phyloP scores from a whole-genome alignment of 139 green algal species.

The Dunaliella primolecta region DNA sequence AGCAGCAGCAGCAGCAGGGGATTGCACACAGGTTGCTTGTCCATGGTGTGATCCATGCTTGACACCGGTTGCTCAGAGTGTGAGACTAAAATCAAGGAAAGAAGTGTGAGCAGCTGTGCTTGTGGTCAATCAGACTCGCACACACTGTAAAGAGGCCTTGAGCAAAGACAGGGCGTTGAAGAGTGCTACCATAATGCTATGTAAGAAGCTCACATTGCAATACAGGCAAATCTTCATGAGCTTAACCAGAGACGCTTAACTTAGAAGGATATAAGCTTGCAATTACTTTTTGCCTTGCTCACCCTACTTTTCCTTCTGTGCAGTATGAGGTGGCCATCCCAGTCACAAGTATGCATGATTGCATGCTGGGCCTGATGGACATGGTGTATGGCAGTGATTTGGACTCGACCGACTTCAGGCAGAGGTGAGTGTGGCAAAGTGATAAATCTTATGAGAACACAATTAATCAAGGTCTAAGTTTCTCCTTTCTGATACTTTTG shows the following conservation, averaged over 20 bases:
- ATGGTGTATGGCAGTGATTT: slow-evolving; percentile 43
- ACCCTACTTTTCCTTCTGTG: not conserved
- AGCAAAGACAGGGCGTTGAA: not conserved
- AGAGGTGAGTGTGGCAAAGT: no score
- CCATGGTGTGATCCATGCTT: not conserved
- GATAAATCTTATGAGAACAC: no score
- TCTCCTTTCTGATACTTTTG: no score
- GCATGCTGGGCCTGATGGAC: slow-evolving; percentile 44
- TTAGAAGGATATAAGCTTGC: not conserved
- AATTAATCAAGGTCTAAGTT: no score
- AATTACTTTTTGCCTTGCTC: not conserved
- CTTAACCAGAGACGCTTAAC: not conserved
- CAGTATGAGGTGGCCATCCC: slow-evolving; percentile 54
- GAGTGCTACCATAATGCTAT: not conserved
- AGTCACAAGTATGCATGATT: slow-evolving; percentile 38
- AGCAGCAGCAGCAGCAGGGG: not conserved
- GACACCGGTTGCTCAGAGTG: not conserved
- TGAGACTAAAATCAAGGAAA: not conserved
- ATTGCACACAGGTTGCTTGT: not conserved
- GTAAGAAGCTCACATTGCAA: not conserved
- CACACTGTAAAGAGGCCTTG: not conserved
- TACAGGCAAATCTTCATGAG: not conserved
- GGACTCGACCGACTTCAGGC: slow-evolving; percentile 13
- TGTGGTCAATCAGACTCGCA: not conserved
- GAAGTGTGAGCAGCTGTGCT: not conserved